These are phyloP conservation scores for Plasmodium cynomolgi DNA, from an alignment of 169 alveolate species.

Conservation along the genomic window DNA sequence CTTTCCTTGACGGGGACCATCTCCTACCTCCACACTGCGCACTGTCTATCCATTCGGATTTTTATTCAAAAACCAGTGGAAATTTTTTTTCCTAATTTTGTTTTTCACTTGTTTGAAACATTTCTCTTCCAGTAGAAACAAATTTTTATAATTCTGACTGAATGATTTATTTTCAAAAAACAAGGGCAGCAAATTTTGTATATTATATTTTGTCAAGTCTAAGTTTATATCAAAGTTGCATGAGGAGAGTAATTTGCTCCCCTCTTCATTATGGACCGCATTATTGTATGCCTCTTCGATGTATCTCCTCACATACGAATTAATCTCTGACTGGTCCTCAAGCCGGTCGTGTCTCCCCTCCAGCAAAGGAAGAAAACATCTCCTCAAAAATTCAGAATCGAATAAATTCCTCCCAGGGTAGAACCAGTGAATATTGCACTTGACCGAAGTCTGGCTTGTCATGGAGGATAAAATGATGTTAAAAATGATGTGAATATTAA, in stretches of 20 bases:
- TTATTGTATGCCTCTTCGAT: not conserved
- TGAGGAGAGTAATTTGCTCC: not conserved
- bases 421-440: constrained; percentile 61
- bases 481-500: constrained; percentile 69
- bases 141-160: constrained; percentile 58
- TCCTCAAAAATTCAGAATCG: constrained; percentile 27
- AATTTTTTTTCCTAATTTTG: constrained; percentile 44
- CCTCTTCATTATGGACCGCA: not conserved
- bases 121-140: constrained; percentile 48
- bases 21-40: not conserved
- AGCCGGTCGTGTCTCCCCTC: not conserved
- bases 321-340: not conserved
- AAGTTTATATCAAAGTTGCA: constrained; percentile 2
- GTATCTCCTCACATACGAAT: not conserved
- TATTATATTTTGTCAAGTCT: constrained; percentile 38
- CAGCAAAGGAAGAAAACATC: constrained; percentile 6
- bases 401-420: constrained; percentile 44
- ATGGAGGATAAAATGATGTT: constrained; percentile 66
- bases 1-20: not conserved
- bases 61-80: constrained; percentile 57
- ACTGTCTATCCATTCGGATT: constrained; percentile 2
- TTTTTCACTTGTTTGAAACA: constrained; percentile 39
- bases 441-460: constrained; percentile 63
- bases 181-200: constrained; percentile 40
- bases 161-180: constrained; percentile 54